phyloP scores from a whole-genome alignment of 345 rosid genomes.

The Eucalyptus curtisii region DNA sequence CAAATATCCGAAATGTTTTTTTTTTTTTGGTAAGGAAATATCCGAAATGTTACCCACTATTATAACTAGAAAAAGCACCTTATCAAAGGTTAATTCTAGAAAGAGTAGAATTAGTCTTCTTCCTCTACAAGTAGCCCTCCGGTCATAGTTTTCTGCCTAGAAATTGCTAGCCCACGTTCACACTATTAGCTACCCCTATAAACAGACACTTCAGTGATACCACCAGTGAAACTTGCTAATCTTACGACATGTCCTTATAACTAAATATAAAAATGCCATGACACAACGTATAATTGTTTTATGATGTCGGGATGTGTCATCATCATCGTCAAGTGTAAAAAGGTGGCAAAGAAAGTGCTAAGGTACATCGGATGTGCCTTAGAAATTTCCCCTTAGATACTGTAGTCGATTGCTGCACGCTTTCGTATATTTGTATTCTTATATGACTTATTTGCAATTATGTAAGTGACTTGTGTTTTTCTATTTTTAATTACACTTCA shows the following conservation, averaged over 20 bases:
- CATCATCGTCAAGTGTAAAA: no score
- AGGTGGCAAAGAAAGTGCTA: not conserved
- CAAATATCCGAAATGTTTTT: fast-evolving
- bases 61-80: no score
- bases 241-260: no score
- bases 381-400: not conserved
- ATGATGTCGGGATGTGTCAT: no score
- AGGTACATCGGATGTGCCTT: not conserved
- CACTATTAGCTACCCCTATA: not conserved
- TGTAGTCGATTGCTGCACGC: not conserved
- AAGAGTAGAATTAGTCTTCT: not conserved
- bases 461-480: not conserved
- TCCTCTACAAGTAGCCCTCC: not conserved
- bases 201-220: not conserved
- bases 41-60: not conserved
- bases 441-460: not conserved
- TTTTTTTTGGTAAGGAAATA: no score
- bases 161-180: not conserved
- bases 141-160: not conserved
- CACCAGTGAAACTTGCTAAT: not conserved
- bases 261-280: no score
- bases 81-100: no score
- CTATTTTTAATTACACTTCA: not conserved
- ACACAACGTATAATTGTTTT: no score
- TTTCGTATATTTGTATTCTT: not conserved